A percentile compares a stretch with the other conserved stretches of the same genome.
phyloP scores from a whole-genome alignment of 139 green algal genomes.

The Bryopsis sp. region DNA sequence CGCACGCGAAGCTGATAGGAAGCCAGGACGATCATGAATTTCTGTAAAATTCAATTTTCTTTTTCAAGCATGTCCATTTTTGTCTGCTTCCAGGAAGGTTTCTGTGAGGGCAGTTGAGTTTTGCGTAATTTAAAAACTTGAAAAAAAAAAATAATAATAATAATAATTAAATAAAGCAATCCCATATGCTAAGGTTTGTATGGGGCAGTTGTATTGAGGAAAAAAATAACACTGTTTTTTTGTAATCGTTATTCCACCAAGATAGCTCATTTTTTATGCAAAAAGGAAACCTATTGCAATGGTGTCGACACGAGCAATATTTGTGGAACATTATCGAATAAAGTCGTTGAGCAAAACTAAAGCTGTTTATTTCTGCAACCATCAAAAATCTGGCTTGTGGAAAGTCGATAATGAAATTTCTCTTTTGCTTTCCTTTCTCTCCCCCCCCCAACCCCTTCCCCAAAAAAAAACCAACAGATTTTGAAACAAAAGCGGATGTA shows the following conservation, averaged over 20 bases:
- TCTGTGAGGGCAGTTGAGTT: too few species aligned
- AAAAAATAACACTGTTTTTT: not conserved
- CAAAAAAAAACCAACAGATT: constrained; percentile 38
- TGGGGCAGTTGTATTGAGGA: not conserved
- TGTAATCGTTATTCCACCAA: not conserved
- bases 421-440: not conserved
- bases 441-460: not conserved
- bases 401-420: not conserved
- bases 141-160: too few species aligned
- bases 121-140: not conserved
- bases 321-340: not conserved
- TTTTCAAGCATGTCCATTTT: not conserved
- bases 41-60: not conserved
- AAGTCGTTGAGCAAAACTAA: not conserved
- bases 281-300: too few species aligned
- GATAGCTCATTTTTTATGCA: not conserved
- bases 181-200: not conserved
- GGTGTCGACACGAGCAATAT: too few species aligned
- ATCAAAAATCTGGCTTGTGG: not conserved
- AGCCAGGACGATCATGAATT: too few species aligned
- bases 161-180: not conserved
- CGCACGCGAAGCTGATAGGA: too few species aligned
- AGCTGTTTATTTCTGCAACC: not conserved
- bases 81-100: too few species aligned
- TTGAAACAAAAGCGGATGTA: constrained; percentile 95